Percentiles rank a stretch among this genome's conserved stretches.
These are phyloP conservation scores for Rhodotorula mucilaginosa DNA, from an alignment of 1,284 basidiomycete species.

Conservation along the genomic window DNA sequence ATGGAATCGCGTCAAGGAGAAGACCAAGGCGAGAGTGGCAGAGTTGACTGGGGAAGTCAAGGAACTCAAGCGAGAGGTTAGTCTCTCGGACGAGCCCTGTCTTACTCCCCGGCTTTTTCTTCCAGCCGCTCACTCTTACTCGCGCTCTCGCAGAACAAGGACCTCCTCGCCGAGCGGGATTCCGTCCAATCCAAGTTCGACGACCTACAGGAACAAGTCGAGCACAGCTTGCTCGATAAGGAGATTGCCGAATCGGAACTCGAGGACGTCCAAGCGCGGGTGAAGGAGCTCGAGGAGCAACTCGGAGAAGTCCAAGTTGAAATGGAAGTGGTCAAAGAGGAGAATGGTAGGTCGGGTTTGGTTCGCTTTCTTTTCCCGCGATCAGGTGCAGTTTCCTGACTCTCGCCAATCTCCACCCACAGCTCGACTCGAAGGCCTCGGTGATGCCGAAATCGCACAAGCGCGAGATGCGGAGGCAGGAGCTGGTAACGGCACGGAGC, in stretches of 20 bases:
- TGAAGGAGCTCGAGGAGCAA: constrained; percentile 72
- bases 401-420: not conserved
- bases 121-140: not conserved
- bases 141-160: constrained; percentile 8
- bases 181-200: constrained; percentile 12
- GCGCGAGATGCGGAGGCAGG: constrained; percentile 52
- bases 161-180: constrained; percentile 9
- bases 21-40: constrained; percentile 61
- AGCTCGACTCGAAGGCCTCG: constrained; percentile 44
- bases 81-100: not conserved
- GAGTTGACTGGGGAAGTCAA: constrained; percentile 65
- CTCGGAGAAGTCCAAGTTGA: constrained; percentile 57
- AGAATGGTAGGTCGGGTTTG: not conserved
- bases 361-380: too few species aligned
- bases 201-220: constrained; percentile 54
- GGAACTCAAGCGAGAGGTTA: constrained; percentile 58
- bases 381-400: constrained; percentile 49
- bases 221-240: constrained; percentile 92
- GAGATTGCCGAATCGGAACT: constrained; percentile 84
- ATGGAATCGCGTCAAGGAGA: constrained; percentile 79
- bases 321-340: constrained; percentile 4
- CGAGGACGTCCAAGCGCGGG: constrained; percentile 69
- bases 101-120: too few species aligned
- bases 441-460: constrained; percentile 50
- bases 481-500: constrained; percentile 48